Conservation (phyloP, 148 eudicot genomes). For the Drosera capensis region DNA sequence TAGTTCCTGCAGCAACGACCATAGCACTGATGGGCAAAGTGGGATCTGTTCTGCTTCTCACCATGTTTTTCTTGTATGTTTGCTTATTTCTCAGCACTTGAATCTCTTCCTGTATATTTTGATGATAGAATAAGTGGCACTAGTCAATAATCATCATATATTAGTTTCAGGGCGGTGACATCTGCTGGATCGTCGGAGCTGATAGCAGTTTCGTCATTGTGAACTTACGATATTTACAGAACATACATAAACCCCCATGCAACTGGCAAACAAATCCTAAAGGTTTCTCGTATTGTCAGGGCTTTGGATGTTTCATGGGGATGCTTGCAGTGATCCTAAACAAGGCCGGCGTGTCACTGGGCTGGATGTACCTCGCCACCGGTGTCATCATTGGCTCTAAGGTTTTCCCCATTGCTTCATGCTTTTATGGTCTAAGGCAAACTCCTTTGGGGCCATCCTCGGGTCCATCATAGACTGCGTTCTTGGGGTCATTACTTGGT, state of each 20-base stretch:
- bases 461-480: constrained; percentile 53
- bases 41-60: constrained; percentile 88
- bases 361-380: constrained; percentile 97
- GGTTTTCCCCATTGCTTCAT: constrained; percentile 81
- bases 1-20: constrained; percentile 93
- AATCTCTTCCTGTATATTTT: no score
- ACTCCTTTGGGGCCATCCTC: constrained; percentile 60
- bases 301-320: constrained; percentile 91
- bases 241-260: constrained; percentile 85
- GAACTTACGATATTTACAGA: constrained; percentile 92
- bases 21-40: constrained; percentile 91
- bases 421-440: constrained; percentile 91
- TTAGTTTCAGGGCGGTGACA: constrained; percentile 86
- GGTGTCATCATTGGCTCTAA: constrained; percentile 90
- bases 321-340: constrained; percentile 75
- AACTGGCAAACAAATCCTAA: constrained; percentile 79
- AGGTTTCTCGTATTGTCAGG: constrained; percentile 50
- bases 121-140: no score
- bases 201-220: constrained; percentile 91
- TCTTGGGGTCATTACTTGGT: constrained; percentile 64
- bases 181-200: constrained; percentile 95
- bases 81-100: no score
- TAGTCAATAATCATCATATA: no score
- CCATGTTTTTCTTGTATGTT: constrained; percentile 96
- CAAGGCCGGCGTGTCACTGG: constrained; percentile 77